Conservation (phyloP, 192 early-diverging fungal species). For the Dissophora globulifera region DNA sequence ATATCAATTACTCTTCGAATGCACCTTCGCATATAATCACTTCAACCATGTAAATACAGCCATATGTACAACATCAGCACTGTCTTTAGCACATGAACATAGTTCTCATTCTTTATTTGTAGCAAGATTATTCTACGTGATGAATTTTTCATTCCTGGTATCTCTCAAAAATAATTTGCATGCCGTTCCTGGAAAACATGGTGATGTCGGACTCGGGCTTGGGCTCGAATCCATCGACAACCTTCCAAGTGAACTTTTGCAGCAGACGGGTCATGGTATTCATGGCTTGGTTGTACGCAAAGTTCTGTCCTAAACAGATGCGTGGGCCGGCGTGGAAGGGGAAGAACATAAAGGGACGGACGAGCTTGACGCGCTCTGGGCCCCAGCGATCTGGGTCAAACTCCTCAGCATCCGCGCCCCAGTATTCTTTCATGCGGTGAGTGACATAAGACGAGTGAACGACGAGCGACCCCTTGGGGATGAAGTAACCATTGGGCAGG, state of each 20-base stretch:
- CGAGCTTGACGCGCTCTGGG: slow-evolving; percentile 42
- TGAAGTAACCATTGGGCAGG: slow-evolving; percentile 53
- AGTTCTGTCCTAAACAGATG: slow-evolving; percentile 52
- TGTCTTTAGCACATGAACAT: neutral
- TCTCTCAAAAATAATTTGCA: slow-evolving; percentile 47
- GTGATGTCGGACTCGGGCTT: slow-evolving; percentile 52
- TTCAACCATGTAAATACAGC: no score
- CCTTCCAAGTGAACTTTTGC: slow-evolving; percentile 43
- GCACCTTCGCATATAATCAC: no score
- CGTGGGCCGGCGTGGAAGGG: slow-evolving; percentile 60
- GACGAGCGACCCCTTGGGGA: slow-evolving; percentile 56
- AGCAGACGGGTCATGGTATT: slow-evolving; percentile 46
- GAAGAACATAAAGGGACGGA: slow-evolving; percentile 58
- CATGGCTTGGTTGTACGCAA: slow-evolving; percentile 54
- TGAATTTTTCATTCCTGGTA: slow-evolving; percentile 2
- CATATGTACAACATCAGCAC: no score
- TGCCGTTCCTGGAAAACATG: slow-evolving; percentile 51
- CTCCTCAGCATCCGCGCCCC: slow-evolving; percentile 54
- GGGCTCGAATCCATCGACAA: slow-evolving; percentile 43
- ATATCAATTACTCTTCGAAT: no score
- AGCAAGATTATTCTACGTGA: no score
- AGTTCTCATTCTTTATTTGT: no score
- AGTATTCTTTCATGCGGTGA: slow-evolving; percentile 59
- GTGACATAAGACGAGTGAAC: slow-evolving; percentile 52
- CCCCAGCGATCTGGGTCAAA: slow-evolving; percentile 67